phyloP scores from a whole-genome alignment of 352 stramenopile species.

The Phytophthora macrochlamydospora region DNA sequence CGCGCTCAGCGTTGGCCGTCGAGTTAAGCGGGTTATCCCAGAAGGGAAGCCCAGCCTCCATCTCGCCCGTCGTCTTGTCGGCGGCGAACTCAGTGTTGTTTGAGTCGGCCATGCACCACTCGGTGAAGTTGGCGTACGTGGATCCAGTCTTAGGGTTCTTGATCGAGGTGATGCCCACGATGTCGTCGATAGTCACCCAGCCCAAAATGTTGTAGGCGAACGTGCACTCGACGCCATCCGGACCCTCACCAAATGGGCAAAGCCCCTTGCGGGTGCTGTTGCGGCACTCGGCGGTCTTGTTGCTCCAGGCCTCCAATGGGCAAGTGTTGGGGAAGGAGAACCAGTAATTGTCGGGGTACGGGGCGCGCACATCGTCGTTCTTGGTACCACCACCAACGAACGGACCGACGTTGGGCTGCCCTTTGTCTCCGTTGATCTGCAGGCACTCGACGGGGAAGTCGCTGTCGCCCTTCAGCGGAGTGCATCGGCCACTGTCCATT shows the following conservation, averaged over 20 bases:
- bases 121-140: constrained; percentile 65
- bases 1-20: constrained; percentile 55
- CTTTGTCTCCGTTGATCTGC: constrained; percentile 71
- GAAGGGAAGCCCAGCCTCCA: constrained; percentile 56
- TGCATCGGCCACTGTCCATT: constrained; percentile 73
- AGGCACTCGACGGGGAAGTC: constrained; percentile 58
- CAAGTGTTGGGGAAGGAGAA: constrained; percentile 73
- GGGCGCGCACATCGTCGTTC: constrained; percentile 49
- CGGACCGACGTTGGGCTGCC: constrained; percentile 62
- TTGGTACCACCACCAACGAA: constrained; percentile 70
- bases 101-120: constrained; percentile 63
- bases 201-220: constrained; percentile 82
- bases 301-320: constrained; percentile 50
- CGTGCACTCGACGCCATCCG: constrained; percentile 74
- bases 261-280: constrained; percentile 57
- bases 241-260: constrained; percentile 56
- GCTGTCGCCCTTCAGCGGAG: constrained; percentile 39
- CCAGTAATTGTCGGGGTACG: constrained; percentile 67
- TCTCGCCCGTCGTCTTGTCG: constrained; percentile 38
- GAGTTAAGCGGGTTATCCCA: constrained; percentile 68
- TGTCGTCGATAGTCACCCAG: constrained; percentile 79
- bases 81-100: constrained; percentile 67
- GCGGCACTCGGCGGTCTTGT: constrained; percentile 69
- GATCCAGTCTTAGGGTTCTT: constrained; percentile 51
- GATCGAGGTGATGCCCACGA: constrained; percentile 77